Conservation (phyloP, 345 rosid species). For the Bretschneidera sinensis region DNA sequence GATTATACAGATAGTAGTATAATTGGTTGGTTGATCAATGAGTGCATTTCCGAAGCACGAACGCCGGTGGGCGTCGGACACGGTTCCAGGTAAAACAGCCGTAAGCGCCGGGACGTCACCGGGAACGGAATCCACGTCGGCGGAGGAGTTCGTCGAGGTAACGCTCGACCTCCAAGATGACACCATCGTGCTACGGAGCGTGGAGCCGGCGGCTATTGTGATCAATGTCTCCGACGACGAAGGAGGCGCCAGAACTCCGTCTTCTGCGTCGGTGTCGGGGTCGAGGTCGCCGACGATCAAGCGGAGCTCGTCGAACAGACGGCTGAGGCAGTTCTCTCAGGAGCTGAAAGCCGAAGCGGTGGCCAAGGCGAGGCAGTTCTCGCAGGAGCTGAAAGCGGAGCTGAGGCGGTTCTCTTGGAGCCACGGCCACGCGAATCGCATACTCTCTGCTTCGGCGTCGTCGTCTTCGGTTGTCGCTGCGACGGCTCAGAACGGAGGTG, state of each 20-base stretch:
- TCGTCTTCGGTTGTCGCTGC: no score
- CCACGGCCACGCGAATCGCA: slow-evolving; percentile 49
- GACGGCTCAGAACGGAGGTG: slow-evolving; percentile 19
- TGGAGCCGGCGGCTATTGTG: slow-evolving; percentile 72
- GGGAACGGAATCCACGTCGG: slow-evolving; percentile 39
- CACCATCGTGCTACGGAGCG: slow-evolving; percentile 83
- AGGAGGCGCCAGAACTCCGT: slow-evolving; percentile 21
- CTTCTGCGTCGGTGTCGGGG: slow-evolving; percentile 32
- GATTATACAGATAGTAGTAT: not conserved
- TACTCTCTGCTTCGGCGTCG: slow-evolving; percentile 32
- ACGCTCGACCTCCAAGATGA: slow-evolving; percentile 91
- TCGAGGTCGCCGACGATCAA: slow-evolving; percentile 70
- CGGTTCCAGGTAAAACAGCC: slow-evolving; percentile 38
- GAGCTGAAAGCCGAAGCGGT: slow-evolving; percentile 95
- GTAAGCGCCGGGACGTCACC: slow-evolving; percentile 54
- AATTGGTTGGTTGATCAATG: slow-evolving; percentile 32
- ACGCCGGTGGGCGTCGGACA: slow-evolving; percentile 89
- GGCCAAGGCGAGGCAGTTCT: slow-evolving; percentile 80
- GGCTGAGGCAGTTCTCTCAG: slow-evolving; percentile 72
- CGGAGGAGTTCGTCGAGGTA: slow-evolving; percentile 89
- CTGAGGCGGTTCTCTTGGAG: slow-evolving; percentile 76
- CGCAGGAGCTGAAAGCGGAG: slow-evolving; percentile 74
- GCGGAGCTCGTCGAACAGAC: slow-evolving; percentile 59
- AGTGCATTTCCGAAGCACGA: slow-evolving; percentile 47
- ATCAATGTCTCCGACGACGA: slow-evolving; percentile 30